phyloP scores from a whole-genome alignment of 441 rosid genomes.

The Populus trichocarpa region DNA sequence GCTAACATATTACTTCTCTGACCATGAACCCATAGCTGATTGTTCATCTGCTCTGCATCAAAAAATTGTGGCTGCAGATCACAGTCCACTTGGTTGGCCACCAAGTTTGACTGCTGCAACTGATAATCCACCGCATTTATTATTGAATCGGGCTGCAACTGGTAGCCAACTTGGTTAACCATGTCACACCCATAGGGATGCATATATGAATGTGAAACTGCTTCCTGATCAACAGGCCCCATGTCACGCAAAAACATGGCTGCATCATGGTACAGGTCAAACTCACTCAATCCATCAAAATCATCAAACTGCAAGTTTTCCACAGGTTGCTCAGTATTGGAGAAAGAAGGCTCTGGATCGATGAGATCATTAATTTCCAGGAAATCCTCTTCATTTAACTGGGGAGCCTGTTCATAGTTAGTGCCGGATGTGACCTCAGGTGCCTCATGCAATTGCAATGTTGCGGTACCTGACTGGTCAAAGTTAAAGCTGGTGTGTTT shows the following conservation, averaged over 20 bases:
- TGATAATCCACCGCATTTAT: constrained; percentile 18
- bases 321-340: constrained; percentile 25
- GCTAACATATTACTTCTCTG: constrained; percentile 22
- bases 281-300: constrained; percentile 38
- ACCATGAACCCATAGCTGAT: constrained; percentile 44
- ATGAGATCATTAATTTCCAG: constrained; percentile 81
- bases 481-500: constrained; percentile 32
- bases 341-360: constrained; percentile 32
- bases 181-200: constrained; percentile 21
- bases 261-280: constrained; percentile 59
- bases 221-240: constrained; percentile 39
- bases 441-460: constrained; percentile 31
- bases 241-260: constrained; percentile 55
- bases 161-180: constrained; percentile 26
- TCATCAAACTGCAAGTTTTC: constrained; percentile 38
- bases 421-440: constrained; percentile 37
- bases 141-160: constrained; percentile 20
- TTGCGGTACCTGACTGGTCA: constrained; percentile 32
- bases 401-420: constrained; percentile 19
- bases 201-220: constrained; percentile 15
- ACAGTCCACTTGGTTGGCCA: constrained; percentile 15
- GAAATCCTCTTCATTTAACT: constrained; percentile 48
- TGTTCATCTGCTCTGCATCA: constrained; percentile 26
- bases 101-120: constrained; percentile 6
- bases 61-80: constrained; percentile 22